Evolutionary conservation across 176 grass and related monocot genomes (phyloP).

Genomic region (Dendrocalamus sinicus): DNA sequence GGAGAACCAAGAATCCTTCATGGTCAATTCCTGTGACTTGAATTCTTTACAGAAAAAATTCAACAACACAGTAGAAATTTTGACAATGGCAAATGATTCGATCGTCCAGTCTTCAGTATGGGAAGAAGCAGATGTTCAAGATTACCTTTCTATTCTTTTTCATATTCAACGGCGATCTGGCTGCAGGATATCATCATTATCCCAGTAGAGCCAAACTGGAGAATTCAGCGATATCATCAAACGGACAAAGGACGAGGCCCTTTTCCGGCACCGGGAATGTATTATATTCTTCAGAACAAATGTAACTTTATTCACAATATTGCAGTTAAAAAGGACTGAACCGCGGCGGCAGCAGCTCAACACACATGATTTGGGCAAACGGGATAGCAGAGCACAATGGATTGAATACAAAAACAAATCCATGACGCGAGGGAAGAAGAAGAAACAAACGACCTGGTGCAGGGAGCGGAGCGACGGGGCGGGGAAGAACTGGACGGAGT

Average conservation of each 20-base stretch:
- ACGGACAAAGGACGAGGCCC: conserved; percentile 22
- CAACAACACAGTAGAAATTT: neutral
- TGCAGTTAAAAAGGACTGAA: neutral
- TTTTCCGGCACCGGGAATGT: conserved; percentile 16
- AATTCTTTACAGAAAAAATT: neutral
- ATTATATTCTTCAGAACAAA: conserved; percentile 47
- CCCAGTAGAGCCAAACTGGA: conserved; percentile 35
- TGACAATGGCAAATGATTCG: neutral
- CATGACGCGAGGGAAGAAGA: neutral
- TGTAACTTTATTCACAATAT: neutral
- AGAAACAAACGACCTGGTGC: neutral
- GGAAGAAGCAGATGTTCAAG: neutral
- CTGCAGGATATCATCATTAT: neutral
- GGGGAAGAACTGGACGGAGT: neutral
- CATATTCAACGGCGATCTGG: conserved; percentile 6
- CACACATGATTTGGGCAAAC: neutral
- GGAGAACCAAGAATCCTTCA: conserved; percentile 4
- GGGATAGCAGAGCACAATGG: neutral
- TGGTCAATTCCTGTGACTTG: conserved; percentile 16
- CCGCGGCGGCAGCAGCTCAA: neutral
- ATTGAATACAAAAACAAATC: conserved; percentile 22
- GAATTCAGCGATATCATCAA: conserved; percentile 33
- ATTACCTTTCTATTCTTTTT: neutral
- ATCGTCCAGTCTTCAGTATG: neutral
- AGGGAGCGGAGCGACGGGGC: neutral